Conservation (phyloP, 495 filamentous ascomycete genomes). For the Daldinia vernicosa region DNA sequence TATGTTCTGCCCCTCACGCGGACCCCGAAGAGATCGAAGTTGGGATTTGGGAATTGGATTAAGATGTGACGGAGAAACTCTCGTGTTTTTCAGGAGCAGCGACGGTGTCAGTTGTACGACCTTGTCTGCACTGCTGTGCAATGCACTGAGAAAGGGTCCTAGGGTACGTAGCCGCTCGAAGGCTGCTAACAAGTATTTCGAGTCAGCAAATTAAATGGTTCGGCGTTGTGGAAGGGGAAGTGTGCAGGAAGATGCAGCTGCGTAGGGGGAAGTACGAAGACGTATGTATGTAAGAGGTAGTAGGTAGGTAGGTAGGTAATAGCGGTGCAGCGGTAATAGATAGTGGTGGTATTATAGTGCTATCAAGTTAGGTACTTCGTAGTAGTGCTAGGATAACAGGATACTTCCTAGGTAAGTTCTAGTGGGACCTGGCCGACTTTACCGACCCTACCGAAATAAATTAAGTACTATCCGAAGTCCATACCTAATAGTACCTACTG, state of each 20-base stretch:
- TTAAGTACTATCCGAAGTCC: neutral
- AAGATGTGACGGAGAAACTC: slow-evolving; percentile 18
- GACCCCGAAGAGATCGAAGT: slow-evolving; percentile 26
- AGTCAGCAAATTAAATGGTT: slow-evolving; percentile 34
- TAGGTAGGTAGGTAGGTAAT: no score
- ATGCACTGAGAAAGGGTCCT: slow-evolving; percentile 17
- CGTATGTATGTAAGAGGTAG: slow-evolving; percentile 7
- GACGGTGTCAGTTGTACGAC: slow-evolving; percentile 20
- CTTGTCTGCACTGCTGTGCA: slow-evolving; percentile 12
- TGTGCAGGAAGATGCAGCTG: slow-evolving; percentile 18
- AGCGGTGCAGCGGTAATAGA: neutral
- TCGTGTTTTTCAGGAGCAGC: slow-evolving; percentile 8
- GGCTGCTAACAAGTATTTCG: slow-evolving; percentile 13
- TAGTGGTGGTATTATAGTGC: neutral
- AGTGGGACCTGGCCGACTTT: neutral
- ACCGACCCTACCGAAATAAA: neutral
- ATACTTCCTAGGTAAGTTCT: neutral
- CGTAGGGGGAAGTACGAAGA: slow-evolving; percentile 13
- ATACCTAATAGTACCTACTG: neutral
- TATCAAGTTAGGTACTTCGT: slow-evolving; percentile 1
- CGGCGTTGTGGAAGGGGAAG: slow-evolving; percentile 37
- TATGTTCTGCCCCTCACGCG: slow-evolving; percentile 33
- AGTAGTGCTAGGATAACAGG: neutral
- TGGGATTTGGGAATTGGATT: slow-evolving; percentile 18
- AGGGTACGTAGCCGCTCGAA: slow-evolving; percentile 15